Evolutionary conservation across 192 early-diverging fungal species (phyloP).

Genomic region (Neocallimastix lanati): DNA sequence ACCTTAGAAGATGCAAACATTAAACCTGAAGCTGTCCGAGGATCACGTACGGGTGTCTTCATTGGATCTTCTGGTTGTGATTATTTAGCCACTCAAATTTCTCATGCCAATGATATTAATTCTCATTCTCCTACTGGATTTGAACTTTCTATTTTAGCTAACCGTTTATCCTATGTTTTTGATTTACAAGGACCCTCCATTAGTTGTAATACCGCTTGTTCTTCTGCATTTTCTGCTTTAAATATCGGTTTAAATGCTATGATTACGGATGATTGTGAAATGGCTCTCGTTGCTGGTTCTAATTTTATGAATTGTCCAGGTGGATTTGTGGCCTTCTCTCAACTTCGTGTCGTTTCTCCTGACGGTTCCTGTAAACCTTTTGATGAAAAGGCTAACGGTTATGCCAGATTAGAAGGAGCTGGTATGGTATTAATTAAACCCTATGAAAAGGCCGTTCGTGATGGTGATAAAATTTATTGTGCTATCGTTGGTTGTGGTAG

Average conservation of each 20-base stretch:
- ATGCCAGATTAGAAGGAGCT: conserved; percentile 14
- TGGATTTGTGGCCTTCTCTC: conserved; percentile 4
- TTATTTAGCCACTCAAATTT: not conserved
- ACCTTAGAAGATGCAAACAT: not conserved
- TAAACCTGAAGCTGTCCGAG: not conserved
- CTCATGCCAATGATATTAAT: not conserved
- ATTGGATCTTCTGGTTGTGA: not conserved
- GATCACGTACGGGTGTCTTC: not conserved
- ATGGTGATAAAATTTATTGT: conserved; percentile 13
- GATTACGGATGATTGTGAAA: not conserved
- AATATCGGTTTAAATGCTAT: not conserved
- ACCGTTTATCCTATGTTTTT: not conserved
- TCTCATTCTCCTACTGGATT: not conserved
- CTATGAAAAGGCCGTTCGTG: conserved; percentile 7
- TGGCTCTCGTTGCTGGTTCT: not conserved
- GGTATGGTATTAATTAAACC: conserved; percentile 11
- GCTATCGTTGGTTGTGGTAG: conserved; percentile 10
- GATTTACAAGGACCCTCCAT: not conserved
- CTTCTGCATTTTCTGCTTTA: not conserved
- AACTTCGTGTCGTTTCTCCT: conserved; percentile 9
- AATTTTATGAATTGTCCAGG: not conserved
- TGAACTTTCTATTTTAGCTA: not conserved
- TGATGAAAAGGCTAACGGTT: conserved; percentile 13
- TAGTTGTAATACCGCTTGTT: not conserved
- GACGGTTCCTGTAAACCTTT: conserved; percentile 10